These are phyloP conservation scores for Kuraishia hungarica DNA, from an alignment of 805 yeast species.

Conservation along the genomic window DNA sequence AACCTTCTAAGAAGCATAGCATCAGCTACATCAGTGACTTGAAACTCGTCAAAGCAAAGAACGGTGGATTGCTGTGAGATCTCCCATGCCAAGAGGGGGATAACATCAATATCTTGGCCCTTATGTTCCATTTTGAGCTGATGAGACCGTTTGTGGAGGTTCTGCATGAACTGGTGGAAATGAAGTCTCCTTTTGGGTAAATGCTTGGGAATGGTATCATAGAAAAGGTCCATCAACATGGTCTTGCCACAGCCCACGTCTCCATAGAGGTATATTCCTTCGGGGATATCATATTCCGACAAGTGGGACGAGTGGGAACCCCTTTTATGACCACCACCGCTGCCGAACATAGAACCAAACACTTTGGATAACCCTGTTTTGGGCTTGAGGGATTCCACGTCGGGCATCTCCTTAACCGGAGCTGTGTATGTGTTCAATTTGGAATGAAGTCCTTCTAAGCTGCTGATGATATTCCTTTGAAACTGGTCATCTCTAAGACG, in stretches of 20 bases:
- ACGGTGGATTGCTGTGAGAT: slow-evolving; percentile 70
- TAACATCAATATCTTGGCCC: slow-evolving; percentile 68
- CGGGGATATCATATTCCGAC: slow-evolving; percentile 35
- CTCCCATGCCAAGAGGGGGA: slow-evolving; percentile 78
- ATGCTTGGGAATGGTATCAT: slow-evolving; percentile 70
- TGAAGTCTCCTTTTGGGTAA: slow-evolving; percentile 77
- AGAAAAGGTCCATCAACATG: slow-evolving; percentile 95
- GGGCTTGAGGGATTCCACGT: slow-evolving; percentile 41
- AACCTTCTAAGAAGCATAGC: slow-evolving; percentile 90
- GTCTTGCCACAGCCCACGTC: slow-evolving; percentile 99
- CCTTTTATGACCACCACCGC: slow-evolving; percentile 1
- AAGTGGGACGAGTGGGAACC: slow-evolving; percentile 1
- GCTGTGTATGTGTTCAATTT: slow-evolving; percentile 51
- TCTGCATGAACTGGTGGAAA: slow-evolving; percentile 96
- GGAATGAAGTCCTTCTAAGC: slow-evolving; percentile 50
- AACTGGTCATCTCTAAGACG: slow-evolving; percentile 63
- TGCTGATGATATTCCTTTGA: slow-evolving; percentile 66
- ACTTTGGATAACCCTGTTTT: slow-evolving; percentile 31
- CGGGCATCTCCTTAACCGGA: slow-evolving; percentile 47
- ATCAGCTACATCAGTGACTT: slow-evolving; percentile 97
- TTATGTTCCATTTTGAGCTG: slow-evolving; percentile 59
- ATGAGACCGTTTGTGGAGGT: slow-evolving; percentile 80
- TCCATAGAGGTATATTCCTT: slow-evolving; percentile 89
- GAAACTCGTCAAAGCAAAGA: slow-evolving; percentile 93
- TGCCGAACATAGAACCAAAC: slow-evolving; percentile 21